Evolutionary conservation across 768 basidiomycete genomes (phyloP).

Genomic region (Neoboletus subvelutipes): DNA sequence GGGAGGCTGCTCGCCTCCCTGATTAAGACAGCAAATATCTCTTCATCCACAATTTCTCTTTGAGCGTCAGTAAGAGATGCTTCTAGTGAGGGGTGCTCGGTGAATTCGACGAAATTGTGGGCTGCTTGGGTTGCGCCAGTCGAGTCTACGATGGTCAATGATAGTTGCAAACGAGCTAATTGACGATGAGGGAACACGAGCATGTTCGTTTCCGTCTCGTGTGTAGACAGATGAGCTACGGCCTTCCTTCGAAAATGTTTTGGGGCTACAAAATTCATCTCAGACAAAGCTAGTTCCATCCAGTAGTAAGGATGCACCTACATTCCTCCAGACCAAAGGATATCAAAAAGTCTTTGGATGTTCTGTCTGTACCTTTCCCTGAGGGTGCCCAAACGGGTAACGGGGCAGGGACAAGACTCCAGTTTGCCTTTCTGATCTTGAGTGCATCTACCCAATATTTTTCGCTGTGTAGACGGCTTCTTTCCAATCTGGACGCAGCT

Average conservation of each 20-base stretch:
- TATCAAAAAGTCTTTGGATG: slow-evolving; percentile 77
- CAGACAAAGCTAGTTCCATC: neutral
- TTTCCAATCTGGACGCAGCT: slow-evolving; percentile 69
- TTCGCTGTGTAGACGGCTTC: slow-evolving; percentile 58
- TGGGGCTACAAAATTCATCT: slow-evolving; percentile 48
- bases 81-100: slow-evolving; percentile 44
- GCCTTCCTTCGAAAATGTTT: slow-evolving; percentile 63
- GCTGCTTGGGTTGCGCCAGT: slow-evolving; percentile 35
- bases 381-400: slow-evolving; percentile 66
- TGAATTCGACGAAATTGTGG: slow-evolving; percentile 36
- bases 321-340: slow-evolving; percentile 83
- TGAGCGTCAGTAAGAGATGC: slow-evolving; percentile 58
- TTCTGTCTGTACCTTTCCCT: slow-evolving; percentile 77
- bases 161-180: slow-evolving; percentile 61
- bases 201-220: slow-evolving; percentile 41
- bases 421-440: slow-evolving; percentile 72
- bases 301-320: slow-evolving; percentile 37
- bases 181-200: slow-evolving; percentile 68
- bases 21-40: slow-evolving; percentile 73
- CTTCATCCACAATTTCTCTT: slow-evolving; percentile 73
- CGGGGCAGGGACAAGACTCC: slow-evolving; percentile 79
- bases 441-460: slow-evolving; percentile 83
- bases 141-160: slow-evolving; percentile 39
- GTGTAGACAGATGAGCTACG: slow-evolving; percentile 62
- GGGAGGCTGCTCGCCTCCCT: slow-evolving; percentile 75